Conservation (phyloP, 768 basidiomycete genomes). For the Asterophora parasitica region DNA sequence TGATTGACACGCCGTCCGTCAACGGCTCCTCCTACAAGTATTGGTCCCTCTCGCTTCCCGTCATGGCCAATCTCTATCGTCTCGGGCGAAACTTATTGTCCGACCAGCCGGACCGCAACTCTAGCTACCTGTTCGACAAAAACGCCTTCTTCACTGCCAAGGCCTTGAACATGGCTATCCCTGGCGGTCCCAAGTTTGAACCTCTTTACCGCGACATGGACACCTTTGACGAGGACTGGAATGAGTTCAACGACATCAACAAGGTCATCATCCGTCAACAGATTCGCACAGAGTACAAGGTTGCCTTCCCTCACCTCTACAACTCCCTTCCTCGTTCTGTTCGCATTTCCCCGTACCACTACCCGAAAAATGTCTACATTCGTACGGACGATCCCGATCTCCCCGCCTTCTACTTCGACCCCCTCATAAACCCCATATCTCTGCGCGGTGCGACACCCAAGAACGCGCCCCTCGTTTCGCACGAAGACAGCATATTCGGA, state of each 20-base stretch:
- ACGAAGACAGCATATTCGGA: conserved; percentile 92
- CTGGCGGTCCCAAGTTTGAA: conserved; percentile 98
- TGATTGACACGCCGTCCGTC: conserved; percentile 83
- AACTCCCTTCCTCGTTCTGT: conserved; percentile 97
- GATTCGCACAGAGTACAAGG: conserved; percentile 98
- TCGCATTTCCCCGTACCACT: conserved; percentile 86
- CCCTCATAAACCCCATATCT: conserved; percentile 96
- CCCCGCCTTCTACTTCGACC: conserved; percentile 98
- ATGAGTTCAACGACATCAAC: conserved; percentile 99
- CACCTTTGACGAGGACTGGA: conserved; percentile 97
- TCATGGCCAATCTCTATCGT: conserved; percentile 96
- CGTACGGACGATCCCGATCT: conserved; percentile 99
- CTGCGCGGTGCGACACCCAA: conserved; percentile 82
- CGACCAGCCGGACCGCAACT: conserved; percentile 87
- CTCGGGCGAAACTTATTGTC: conserved; percentile 91
- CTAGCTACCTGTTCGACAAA: conserved; percentile 94
- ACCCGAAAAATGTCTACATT: conserved; percentile 96
- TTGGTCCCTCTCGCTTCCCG: conserved; percentile 88
- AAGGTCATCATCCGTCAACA: conserved; percentile 99
- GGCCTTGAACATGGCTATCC: conserved; percentile 94
- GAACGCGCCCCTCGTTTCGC: conserved; percentile 75
- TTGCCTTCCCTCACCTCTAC: conserved; percentile 98
- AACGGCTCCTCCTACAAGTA: conserved; percentile 92
- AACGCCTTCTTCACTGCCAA: conserved; percentile 98
- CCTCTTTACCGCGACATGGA: conserved; percentile 97